Base-by-base conservation (phyloP, 169 alveolate genomes). In the Haemoproteus tartakovskyi region DNA sequence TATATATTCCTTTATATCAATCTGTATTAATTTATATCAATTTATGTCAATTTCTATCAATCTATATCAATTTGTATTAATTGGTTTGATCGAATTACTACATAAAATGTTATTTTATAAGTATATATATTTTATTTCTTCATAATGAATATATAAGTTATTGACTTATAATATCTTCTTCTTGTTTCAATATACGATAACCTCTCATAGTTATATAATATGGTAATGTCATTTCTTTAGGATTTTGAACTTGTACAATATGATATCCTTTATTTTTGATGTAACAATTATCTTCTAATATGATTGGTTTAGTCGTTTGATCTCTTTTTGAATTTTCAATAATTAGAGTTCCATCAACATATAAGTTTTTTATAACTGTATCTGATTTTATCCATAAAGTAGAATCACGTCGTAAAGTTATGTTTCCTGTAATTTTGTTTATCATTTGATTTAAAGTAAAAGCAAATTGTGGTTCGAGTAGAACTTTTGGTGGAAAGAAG, bases 381-480 rank as follows among this genome's bases (percentile, higher is more conserved):
- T 64, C 64, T 22, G 81, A 21, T 43, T 64, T 64, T 14, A 64
- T 43, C 81, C 81, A 64, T 3, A 64, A 33, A 5, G 81, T 64
- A 9, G 81, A 36, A 16, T 41, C 43, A 52, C 46, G 37, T 3
- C 57, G 27, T 51, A 64, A 24, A 5, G 51, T 51, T 51, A 64
- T 64, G 24, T 64, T 64, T 8, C 82, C 82, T 26, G 27, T 64
- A 12, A 64, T 57, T 64, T 64, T 64, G 21, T 52, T 64, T 50
- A 64, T 24, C 41, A 64, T 9, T 19, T 64, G 60, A 5, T 29
- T 64, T 64, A 64, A 57, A 14, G 82, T 64, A 30, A 64, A 64
- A 11, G 82, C 64, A 52, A 64, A 64, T 3, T 64, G 56, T 11
- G 82, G 82, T 24, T 64, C 82, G 1, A 64, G 38, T 51, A 64